Percentiles rank a stretch among this genome's conserved stretches.
Conservation (phyloP, 2,329 filamentous ascomycete species). For the Cercospora canescens region DNA sequence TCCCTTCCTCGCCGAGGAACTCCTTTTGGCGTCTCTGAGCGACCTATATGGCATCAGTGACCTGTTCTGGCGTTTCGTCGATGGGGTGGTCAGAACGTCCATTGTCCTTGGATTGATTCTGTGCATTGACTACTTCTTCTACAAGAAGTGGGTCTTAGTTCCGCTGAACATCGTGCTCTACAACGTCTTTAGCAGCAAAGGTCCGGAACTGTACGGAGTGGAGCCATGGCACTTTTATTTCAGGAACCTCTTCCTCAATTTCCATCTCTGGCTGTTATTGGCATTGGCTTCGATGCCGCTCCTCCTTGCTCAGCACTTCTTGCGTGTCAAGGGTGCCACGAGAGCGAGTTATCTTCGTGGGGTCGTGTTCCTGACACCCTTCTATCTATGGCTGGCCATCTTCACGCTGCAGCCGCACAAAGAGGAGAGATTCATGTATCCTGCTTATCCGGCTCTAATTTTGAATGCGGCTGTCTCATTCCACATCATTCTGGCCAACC, state of each 20-base stretch:
- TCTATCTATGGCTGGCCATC: slow-evolving; percentile 92
- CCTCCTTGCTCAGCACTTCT: slow-evolving; percentile 69
- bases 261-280: slow-evolving; percentile 89
- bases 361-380: slow-evolving; percentile 76
- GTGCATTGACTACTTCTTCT: slow-evolving; percentile 81
- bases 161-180: slow-evolving; percentile 94
- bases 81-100: slow-evolving; percentile 67
- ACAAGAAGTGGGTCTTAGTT: slow-evolving; percentile 73
- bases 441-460: slow-evolving; percentile 85
- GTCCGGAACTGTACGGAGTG: slow-evolving; percentile 86
- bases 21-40: slow-evolving; percentile 54
- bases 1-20: slow-evolving; percentile 80
- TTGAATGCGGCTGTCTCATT: slow-evolving; percentile 84
- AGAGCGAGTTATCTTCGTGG: slow-evolving; percentile 72
- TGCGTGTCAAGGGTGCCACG: slow-evolving; percentile 61
- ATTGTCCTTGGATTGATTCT: slow-evolving; percentile 70
- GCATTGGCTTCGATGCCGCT: slow-evolving; percentile 74
- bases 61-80: slow-evolving; percentile 61
- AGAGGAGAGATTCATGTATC: slow-evolving; percentile 98
- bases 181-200: slow-evolving; percentile 84
- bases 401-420: slow-evolving; percentile 95
- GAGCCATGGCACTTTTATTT: slow-evolving; percentile 98
- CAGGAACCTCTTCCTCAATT: slow-evolving; percentile 87
- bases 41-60: slow-evolving; percentile 46
- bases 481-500: slow-evolving; percentile 73